Evolutionary conservation across 768 basidiomycete genomes (phyloP).

Genomic region (Nidularia sp.): DNA sequence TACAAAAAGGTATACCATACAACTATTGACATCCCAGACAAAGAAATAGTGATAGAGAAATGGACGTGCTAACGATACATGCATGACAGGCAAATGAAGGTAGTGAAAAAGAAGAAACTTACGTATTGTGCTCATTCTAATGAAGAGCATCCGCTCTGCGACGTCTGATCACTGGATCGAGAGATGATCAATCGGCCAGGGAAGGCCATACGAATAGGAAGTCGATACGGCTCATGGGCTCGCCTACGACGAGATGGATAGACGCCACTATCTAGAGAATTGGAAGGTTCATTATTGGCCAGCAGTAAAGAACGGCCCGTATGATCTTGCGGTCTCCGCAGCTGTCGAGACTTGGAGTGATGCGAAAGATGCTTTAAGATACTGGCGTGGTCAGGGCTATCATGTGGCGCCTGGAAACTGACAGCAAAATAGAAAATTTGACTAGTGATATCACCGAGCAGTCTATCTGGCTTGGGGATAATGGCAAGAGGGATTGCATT

Average conservation of each 20-base stretch:
- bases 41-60: neutral
- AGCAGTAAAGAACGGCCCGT: too few species aligned
- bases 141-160: neutral
- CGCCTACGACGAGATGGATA: neutral
- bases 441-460: neutral
- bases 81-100: neutral
- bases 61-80: neutral
- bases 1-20: too few species aligned
- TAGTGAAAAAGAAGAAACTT: neutral
- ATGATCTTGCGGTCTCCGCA: too few species aligned
- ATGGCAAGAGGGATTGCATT: neutral
- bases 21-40: too few species aligned
- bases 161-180: neutral
- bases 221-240: neutral
- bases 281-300: too few species aligned
- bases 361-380: too few species aligned
- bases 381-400: too few species aligned
- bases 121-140: neutral
- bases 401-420: too few species aligned
- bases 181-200: neutral
- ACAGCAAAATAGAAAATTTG: too few species aligned
- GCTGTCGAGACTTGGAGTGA: too few species aligned
- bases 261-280: too few species aligned
- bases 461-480: neutral
- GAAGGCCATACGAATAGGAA: neutral